These are phyloP conservation scores for Colletotrichum tabaci DNA, from an alignment of 2,329 filamentous ascomycete genomes.

Conservation along the genomic window DNA sequence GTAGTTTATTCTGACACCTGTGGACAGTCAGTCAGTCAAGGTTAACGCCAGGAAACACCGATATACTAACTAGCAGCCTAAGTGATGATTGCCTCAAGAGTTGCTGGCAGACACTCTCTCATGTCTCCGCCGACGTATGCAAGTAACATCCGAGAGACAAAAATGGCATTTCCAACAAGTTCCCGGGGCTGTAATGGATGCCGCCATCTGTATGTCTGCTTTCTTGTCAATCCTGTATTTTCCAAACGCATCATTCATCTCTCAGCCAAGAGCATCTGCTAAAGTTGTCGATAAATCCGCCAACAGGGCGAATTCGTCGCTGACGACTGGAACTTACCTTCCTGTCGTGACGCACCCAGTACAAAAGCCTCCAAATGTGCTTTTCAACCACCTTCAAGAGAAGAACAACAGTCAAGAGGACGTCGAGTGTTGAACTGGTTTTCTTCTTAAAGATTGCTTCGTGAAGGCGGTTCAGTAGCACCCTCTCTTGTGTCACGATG, in stretches of 20 bases:
- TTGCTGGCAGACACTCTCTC: not conserved
- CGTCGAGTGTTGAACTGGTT: not conserved
- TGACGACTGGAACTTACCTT: not conserved
- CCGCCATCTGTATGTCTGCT: constrained; percentile 3
- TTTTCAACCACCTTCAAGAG: not conserved
- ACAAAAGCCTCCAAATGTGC: not conserved
- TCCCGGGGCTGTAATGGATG: not conserved
- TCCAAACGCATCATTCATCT: not conserved
- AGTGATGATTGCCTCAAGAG: not conserved
- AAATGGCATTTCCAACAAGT: not conserved
- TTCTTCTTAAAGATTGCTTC: not conserved
- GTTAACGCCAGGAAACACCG: not conserved
- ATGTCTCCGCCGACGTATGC: not conserved
- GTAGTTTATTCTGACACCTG: not conserved
- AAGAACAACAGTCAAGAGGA: not conserved
- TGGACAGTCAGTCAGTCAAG: not conserved
- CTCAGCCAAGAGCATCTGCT: too few species aligned
- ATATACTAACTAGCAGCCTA: not conserved
- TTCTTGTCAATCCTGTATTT: not conserved
- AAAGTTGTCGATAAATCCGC: too few species aligned
- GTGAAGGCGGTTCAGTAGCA: not conserved
- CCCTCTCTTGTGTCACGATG: not conserved
- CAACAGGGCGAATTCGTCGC: too few species aligned
- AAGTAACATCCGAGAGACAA: not conserved
- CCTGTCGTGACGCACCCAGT: not conserved